Conservation (phyloP, 202 grass and related monocot genomes). For the Cymbopogon flexuosus region DNA sequence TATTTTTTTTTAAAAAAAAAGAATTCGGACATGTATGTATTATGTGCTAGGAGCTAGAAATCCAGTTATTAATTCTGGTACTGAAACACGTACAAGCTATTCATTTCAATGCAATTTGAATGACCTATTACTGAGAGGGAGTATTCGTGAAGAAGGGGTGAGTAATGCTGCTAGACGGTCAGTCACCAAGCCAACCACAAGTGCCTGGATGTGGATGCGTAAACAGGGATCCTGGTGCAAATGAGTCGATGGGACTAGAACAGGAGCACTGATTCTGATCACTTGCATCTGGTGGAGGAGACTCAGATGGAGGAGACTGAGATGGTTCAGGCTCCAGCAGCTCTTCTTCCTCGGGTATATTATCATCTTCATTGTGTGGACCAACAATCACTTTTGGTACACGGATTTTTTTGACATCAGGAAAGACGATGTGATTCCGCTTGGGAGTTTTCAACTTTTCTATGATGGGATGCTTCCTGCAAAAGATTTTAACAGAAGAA, state of each 20-base stretch:
- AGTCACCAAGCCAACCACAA: conserved; percentile 35
- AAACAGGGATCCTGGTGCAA: conserved; percentile 34
- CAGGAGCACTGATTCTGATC: not conserved
- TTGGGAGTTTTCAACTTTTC: conserved; percentile 46
- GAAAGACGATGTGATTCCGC: conserved; percentile 75
- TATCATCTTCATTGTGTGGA: not conserved
- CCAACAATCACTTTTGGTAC: not conserved
- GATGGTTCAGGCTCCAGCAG: not conserved
- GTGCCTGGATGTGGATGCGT: conserved; percentile 1
- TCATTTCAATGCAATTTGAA: not conserved
- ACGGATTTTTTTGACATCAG: not conserved
- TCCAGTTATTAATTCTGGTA: not conserved
- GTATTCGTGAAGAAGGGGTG: not conserved
- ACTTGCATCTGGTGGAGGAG: not conserved
- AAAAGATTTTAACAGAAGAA: conserved; percentile 15
- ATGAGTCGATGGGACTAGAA: conserved; percentile 9
- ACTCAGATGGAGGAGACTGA: not conserved
- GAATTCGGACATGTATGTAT: not conserved
- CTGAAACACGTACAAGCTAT: not conserved
- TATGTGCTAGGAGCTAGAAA: not conserved
- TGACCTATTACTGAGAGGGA: not conserved
- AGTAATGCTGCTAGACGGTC: not conserved
- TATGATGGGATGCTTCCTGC: conserved; percentile 65
- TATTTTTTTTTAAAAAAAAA: too few relatives aligned
- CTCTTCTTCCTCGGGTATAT: not conserved